Evolutionary conservation across 768 basidiomycete species (phyloP).

Genomic region (Naganishia vishniacii): DNA sequence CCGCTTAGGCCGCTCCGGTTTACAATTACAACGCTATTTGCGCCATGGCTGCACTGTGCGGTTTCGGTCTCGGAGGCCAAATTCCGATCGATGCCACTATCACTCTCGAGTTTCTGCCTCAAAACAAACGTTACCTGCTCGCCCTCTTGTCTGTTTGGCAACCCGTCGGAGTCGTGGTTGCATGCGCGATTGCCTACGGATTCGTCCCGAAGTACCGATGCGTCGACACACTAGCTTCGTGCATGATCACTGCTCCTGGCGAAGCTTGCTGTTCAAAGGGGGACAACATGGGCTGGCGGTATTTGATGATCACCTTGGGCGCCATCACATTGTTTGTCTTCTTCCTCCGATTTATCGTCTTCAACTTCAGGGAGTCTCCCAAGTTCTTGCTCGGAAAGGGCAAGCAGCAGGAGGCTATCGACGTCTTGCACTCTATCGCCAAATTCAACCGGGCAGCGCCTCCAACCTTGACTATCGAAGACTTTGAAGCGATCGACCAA

Average conservation of each 20-base stretch:
- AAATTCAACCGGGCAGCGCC: conserved; percentile 46
- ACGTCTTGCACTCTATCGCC: conserved; percentile 50
- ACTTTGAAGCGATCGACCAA: conserved; percentile 47
- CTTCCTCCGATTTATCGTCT: conserved; percentile 57
- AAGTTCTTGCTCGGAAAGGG: conserved; percentile 61
- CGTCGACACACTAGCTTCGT: conserved; percentile 35
- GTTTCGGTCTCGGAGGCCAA: conserved; percentile 46
- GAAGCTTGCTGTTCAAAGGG: conserved; percentile 53
- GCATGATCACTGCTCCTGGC: conserved; percentile 35
- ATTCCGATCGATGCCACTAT: conserved; percentile 50
- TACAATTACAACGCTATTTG: conserved; percentile 49
- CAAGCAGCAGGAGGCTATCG: conserved; percentile 57
- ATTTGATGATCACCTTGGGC: conserved; percentile 52
- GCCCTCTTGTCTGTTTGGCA: conserved; percentile 53
- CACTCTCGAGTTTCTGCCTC: conserved; percentile 42
- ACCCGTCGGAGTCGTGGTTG: conserved; percentile 54
- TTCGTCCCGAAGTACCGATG: conserved; percentile 60
- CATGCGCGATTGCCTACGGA: conserved; percentile 57
- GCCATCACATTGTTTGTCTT: conserved; percentile 56
- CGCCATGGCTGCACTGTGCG: conserved; percentile 40
- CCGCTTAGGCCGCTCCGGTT: conserved; percentile 42
- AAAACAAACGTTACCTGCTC: conserved; percentile 52
- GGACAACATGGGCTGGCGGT: conserved; percentile 62
- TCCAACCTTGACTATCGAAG: conserved; percentile 45
- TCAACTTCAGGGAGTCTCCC: conserved; percentile 60